Conservation (phyloP, 164 flowering plant genomes). For the Vitis labrusca region DNA sequence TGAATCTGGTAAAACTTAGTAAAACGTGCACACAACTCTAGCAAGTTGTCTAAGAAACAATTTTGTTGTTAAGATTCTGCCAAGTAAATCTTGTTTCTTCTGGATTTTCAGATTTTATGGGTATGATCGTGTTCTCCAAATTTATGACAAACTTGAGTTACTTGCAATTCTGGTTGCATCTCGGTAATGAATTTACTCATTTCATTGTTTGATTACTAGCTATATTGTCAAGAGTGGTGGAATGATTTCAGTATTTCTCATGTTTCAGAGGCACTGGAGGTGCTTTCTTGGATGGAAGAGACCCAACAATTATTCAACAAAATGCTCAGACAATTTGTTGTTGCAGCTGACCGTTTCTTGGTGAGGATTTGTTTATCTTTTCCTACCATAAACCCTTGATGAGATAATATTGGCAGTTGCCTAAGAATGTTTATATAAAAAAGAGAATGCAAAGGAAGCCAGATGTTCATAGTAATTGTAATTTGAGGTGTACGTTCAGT, state of each 20-base stretch:
- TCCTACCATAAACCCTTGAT: no score
- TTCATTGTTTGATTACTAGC: not conserved
- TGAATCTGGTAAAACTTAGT: conserved; percentile 40
- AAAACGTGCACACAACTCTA: no score
- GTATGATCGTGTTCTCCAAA: conserved; percentile 18
- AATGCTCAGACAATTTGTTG: not conserved
- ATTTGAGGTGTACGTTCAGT: no score
- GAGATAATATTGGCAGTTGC: no score
- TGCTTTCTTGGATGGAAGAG: conserved; percentile 27
- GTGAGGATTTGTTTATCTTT: not conserved
- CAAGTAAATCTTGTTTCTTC: not conserved
- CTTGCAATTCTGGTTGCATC: conserved; percentile 23
- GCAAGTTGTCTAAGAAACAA: not conserved
- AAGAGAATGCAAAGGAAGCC: no score
- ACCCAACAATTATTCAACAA: conserved; percentile 9
- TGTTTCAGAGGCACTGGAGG: conserved; percentile 23
- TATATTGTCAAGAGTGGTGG: not conserved
- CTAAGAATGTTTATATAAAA: no score
- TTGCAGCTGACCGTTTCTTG: not conserved
- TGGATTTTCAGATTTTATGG: conserved; percentile 19
- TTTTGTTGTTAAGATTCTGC: not conserved
- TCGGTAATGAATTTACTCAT: conserved; percentile 26
- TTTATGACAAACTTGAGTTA: conserved; percentile 19
- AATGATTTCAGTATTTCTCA: not conserved
- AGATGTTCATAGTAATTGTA: no score